These are phyloP conservation scores for Xylaria sp. DNA, from an alignment of 495 filamentous ascomycete species.

Conservation along the genomic window DNA sequence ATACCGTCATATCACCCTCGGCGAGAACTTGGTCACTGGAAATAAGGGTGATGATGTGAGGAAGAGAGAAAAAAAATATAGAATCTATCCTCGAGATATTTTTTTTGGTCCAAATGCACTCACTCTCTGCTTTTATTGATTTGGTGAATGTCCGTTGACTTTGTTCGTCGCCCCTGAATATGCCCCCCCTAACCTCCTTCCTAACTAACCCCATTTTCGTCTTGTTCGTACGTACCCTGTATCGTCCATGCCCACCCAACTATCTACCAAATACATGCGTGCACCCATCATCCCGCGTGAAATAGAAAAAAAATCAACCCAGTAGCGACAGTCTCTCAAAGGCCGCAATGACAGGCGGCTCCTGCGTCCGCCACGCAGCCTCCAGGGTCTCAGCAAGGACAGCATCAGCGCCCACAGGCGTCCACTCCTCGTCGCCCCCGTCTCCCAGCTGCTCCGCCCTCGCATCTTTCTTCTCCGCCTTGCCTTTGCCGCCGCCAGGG, in stretches of 20 bases:
- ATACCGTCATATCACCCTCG: constrained; percentile 28
- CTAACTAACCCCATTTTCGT: constrained; percentile 28
- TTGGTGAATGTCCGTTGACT: not conserved
- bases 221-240: not conserved
- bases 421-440: constrained; percentile 40
- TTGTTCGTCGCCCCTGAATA: not conserved
- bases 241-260: constrained; percentile 12
- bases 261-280: not conserved
- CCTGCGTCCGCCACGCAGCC: constrained; percentile 51
- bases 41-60: constrained; percentile 10
- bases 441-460: constrained; percentile 36
- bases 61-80: constrained; percentile 16
- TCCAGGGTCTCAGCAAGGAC: constrained; percentile 59
- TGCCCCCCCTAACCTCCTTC: not conserved
- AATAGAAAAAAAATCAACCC: constrained; percentile 40
- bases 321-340: constrained; percentile 65
- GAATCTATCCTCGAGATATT: not conserved
- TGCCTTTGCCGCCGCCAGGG: constrained; percentile 33
- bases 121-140: constrained; percentile 26
- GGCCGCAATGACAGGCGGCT: constrained; percentile 52
- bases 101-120: constrained; percentile 1
- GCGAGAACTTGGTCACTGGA: constrained; percentile 28
- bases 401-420: constrained; percentile 56
- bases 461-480: constrained; percentile 33
- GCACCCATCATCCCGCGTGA: not conserved